Evolutionary conservation across 768 basidiomycete species (phyloP).

Genomic region (Leccinum barrowsii): DNA sequence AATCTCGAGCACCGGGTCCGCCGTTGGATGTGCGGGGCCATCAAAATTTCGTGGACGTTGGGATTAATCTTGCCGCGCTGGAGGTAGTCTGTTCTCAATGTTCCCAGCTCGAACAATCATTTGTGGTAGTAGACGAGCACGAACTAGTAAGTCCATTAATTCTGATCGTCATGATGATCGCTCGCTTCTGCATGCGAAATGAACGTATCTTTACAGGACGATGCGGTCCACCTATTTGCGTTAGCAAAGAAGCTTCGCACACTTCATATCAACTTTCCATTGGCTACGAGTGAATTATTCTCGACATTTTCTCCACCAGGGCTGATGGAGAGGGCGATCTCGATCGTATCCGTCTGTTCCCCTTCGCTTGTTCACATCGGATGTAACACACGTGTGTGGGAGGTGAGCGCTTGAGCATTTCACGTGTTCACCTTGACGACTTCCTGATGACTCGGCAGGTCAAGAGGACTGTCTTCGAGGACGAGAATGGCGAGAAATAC

Average conservation of each 20-base stretch:
- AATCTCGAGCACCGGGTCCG: too few relatives aligned
- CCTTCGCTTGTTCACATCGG: constrained; percentile 59
- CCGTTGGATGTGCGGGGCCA: too few relatives aligned
- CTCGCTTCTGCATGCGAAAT: background rate
- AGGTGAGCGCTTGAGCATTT: constrained; percentile 47
- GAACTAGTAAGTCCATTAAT: constrained; percentile 38
- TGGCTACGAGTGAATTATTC: constrained; percentile 15
- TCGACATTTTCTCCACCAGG: constrained; percentile 12
- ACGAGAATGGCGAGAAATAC: constrained; percentile 38
- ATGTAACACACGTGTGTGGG: constrained; percentile 66
- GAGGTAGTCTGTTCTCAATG: constrained; percentile 54
- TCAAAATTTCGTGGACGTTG: too few relatives aligned
- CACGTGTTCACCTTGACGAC: background rate
- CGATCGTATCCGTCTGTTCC: constrained; percentile 48
- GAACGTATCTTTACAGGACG: constrained; percentile 12
- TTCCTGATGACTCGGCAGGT: constrained; percentile 37
- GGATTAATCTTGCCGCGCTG: constrained; percentile 48
- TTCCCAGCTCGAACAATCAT: constrained; percentile 54
- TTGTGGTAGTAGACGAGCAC: constrained; percentile 49
- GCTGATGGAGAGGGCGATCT: constrained; percentile 36
- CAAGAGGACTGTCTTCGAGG: constrained; percentile 34
- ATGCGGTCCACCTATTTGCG: constrained; percentile 34
- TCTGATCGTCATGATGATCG: background rate
- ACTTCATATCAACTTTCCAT: constrained; percentile 58
- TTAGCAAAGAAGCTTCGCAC: constrained; percentile 46